phyloP scores from a whole-genome alignment of 1,284 basidiomycete genomes.

The Albatrellus sp. region DNA sequence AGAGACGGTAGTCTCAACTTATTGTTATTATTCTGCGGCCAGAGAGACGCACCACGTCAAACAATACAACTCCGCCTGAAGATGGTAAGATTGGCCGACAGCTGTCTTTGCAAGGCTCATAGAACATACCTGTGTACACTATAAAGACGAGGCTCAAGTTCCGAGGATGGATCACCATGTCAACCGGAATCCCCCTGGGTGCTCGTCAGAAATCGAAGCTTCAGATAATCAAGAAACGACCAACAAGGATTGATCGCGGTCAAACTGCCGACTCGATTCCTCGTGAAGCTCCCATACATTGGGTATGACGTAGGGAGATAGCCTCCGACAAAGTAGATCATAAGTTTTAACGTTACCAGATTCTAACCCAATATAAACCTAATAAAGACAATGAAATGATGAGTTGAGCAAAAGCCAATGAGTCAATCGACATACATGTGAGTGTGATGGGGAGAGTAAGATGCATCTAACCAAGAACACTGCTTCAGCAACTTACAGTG shows the following conservation, averaged over 20 bases:
- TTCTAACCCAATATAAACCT: conserved; percentile 50
- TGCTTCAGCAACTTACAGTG: conserved; percentile 6
- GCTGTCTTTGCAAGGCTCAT: conserved; percentile 9
- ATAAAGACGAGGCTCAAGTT: conserved; percentile 74
- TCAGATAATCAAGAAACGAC: conserved; percentile 12
- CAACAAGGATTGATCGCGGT: conserved; percentile 28
- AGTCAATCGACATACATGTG: conserved; percentile 45
- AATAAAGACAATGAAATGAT: conserved; percentile 4
- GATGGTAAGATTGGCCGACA: neutral
- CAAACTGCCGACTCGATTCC: conserved; percentile 24
- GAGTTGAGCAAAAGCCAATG: neutral
- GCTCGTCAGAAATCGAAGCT: neutral
- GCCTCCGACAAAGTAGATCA: conserved; percentile 51
- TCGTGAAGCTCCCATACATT: conserved; percentile 74
- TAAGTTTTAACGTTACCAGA: conserved; percentile 55
- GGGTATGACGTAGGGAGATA: conserved; percentile 54
- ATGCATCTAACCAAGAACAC: conserved; percentile 30
- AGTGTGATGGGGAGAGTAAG: conserved; percentile 60
- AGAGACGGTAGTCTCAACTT: neutral
- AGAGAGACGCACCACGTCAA: conserved; percentile 41
- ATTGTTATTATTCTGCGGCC: too few relatives aligned
- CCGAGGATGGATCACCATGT: conserved; percentile 65
- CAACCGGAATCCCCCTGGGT: conserved; percentile 35
- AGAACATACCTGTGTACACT: conserved; percentile 57
- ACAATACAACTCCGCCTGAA: conserved; percentile 62